phyloP scores from a whole-genome alignment of 495 filamentous ascomycete genomes.

The Haplographium delicatum region DNA sequence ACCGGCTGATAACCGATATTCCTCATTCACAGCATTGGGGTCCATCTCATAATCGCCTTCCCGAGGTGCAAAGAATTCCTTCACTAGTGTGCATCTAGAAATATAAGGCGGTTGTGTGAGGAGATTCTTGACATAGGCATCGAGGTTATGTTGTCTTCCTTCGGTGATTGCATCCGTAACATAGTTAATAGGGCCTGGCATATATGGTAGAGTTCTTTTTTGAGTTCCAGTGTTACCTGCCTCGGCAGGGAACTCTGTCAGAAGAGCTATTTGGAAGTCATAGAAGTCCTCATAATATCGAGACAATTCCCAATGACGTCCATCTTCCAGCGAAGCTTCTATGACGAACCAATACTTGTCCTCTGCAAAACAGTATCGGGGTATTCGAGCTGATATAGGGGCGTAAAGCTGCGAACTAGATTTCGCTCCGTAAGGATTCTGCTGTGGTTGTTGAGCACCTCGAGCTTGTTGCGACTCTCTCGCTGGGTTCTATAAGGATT shows the following conservation, averaged over 20 bases:
- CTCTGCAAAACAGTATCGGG: conserved; percentile 91
- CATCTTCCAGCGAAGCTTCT: conserved; percentile 86
- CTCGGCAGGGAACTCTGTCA: conserved; percentile 90
- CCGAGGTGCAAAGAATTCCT: conserved; percentile 82
- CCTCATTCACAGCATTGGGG: conserved; percentile 56
- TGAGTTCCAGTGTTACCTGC: conserved; percentile 75
- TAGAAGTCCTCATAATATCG: conserved; percentile 98
- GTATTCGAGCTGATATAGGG: conserved; percentile 72
- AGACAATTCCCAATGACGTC: conserved; percentile 84
- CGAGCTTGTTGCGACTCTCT: conserved; percentile 28
- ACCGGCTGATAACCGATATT: conserved; percentile 61
- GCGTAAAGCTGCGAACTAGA: conserved; percentile 42
- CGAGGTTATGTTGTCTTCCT: conserved; percentile 82
- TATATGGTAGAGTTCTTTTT: conserved; percentile 85
- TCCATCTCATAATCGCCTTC: conserved; percentile 92
- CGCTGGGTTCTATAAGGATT: conserved; percentile 16
- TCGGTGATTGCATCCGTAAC: conserved; percentile 97
- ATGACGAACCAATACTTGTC: conserved; percentile 99
- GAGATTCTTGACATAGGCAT: conserved; percentile 91
- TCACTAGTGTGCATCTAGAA: conserved; percentile 72
- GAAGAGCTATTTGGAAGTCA: conserved; percentile 92
- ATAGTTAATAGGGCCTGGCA: conserved; percentile 96
- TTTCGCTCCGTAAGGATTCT: conserved; percentile 30
- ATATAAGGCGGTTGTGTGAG: conserved; percentile 80
- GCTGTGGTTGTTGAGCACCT: conserved; percentile 23